Evolutionary conservation across 768 basidiomycete genomes (phyloP), one percentile per base, ranked within the genome.

Genomic region (Thelephora aurantiotincta): DNA sequence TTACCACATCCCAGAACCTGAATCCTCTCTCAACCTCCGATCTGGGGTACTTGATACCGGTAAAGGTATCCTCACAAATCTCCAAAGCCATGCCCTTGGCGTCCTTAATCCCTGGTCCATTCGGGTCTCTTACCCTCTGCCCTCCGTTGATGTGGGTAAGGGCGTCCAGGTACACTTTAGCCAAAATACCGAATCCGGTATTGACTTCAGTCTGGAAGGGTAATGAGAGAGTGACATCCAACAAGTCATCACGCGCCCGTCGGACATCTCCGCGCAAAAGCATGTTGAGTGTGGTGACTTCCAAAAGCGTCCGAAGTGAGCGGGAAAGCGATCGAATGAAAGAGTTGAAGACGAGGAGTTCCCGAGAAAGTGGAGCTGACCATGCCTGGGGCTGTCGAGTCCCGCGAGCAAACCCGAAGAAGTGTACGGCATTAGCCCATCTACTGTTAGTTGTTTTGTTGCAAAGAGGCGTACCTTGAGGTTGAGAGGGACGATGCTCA

Each of bases 161-260:
- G 46, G 90, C 87, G 57, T 96, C 93, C 56, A 98, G 69, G 68
- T 96, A 94, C 33, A 93, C 92, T 71, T 97, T 99, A 13, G 88
- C 91, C 18, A 99, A 74, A 53, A 99, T 88, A 3, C 96, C 96
- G 64, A 97, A 97, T 16, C 93, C 96, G 0, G 96, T 98, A 71
- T 96, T 96, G 56, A 91, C 90, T 60, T 98, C 96, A 48, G 77
- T 73, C 61, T 96, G 93, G 77, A 98, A 96, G 7, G 93, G 91
- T 33, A 97, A 71, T 41, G 88, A 90, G 33, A 96, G 73, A 52
- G 89, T 79, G 51, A 98, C 82, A 61, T 98, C 96, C 56, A 96
- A 68, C 54, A 90, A 69, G 60, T 98, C 96, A 52, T 97, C 93
- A 56, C 94, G 77, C 38, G 78, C 75, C 44, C 88, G 74, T 30